Base-by-base conservation (phyloP, 345 rosid species). In the Lepidium sativum region DNA sequence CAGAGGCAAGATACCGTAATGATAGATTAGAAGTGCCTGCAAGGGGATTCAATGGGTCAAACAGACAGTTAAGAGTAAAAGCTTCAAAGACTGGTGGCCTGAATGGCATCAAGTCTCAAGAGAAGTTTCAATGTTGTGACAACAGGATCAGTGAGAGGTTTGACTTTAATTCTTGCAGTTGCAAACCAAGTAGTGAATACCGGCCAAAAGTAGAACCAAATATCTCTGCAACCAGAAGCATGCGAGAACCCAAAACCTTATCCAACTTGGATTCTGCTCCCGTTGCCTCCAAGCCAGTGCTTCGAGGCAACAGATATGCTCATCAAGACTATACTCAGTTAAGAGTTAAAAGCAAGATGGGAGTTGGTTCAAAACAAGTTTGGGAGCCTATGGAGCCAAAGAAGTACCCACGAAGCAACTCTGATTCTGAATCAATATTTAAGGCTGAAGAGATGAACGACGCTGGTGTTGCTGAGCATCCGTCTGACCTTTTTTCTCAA, bases 301-400 rank as follows among this genome's bases (percentile, higher is more conserved):
- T 82, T 69, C 82, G 81, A 23, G 81, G 82, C 53, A 83, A 69
- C 77, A 88, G 80, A 78, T 81, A 84, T 65, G 65, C 54, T 69
- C 95, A 78, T 57, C 66, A 59, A 40, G 89, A 85, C 35, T 79
- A 66, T 64, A 32, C 61, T 20, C 88, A 84, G 47, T 55, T 80
- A 73, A 85, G 89, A 73, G 67, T 76, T 56, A 86, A 80, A 80
- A 77, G 68, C 77, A 91, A 79, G 76, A 65, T 42, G 61, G 57
- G 66, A 11, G 33, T 32, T 6, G 72, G 74, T 54, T 48, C 72
- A 38, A 86, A 81, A 79, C 75, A 92, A 72, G 95, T 92, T 37
- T 89, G 92, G 98, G 98, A 89, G 78, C 91, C 91, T 5, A 68
- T 80, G 78, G 96, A 88, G 72, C 77, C 69, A 58, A 86, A 78